phyloP scores from a whole-genome alignment of 2,329 filamentous ascomycete species.

The Didymellaceae sp. region DNA sequence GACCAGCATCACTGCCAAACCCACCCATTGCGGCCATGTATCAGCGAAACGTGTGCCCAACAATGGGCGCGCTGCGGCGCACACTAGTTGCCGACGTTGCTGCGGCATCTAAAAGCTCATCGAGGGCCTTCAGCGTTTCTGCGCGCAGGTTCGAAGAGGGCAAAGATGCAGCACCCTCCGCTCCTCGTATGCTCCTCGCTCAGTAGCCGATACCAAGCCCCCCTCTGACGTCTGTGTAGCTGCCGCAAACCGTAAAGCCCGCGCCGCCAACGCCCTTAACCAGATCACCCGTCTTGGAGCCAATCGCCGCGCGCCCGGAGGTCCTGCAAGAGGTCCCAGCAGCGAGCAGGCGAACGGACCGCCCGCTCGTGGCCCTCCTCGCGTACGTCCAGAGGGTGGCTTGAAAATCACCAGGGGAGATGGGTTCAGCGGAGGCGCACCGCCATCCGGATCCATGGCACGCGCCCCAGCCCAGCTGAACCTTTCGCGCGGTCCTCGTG shows the following conservation, averaged over 20 bases:
- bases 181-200: constrained; percentile 27
- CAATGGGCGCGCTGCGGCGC: constrained; percentile 39
- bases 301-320: constrained; percentile 27
- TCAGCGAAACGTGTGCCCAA: constrained; percentile 44
- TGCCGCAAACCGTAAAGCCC: constrained; percentile 29
- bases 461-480: constrained; percentile 40
- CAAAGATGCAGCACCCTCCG: constrained; percentile 24
- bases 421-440: constrained; percentile 1
- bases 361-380: constrained; percentile 1
- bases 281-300: constrained; percentile 34
- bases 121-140: constrained; percentile 37
- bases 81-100: constrained; percentile 29
- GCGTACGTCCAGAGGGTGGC: constrained; percentile 26
- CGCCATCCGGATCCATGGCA: constrained; percentile 37
- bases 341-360: constrained; percentile 25
- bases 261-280: constrained; percentile 33
- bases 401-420: constrained; percentile 27
- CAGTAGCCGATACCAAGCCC: not conserved
- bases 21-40: constrained; percentile 41
- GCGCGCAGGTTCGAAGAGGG: constrained; percentile 34
- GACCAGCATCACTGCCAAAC: constrained; percentile 13
- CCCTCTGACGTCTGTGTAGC: constrained; percentile 21
- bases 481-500: constrained; percentile 16
- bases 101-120: constrained; percentile 24
- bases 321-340: constrained; percentile 31